Percentiles rank a stretch among this genome's conserved stretches.
These are phyloP conservation scores for Neocallimastix lanati DNA, from an alignment of 192 early-diverging fungal species.

Conservation along the genomic window DNA sequence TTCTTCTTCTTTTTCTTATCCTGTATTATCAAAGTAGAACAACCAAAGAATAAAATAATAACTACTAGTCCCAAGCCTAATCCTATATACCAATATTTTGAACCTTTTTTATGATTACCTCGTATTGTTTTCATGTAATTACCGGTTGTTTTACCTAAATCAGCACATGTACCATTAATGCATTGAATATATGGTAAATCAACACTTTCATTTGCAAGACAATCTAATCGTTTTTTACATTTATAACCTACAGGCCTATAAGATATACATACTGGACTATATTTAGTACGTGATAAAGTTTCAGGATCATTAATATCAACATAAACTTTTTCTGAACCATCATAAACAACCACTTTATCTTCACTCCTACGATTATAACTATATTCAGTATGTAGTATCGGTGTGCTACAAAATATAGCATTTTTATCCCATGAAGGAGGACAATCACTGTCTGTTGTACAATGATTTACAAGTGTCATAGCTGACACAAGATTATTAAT, in stretches of 20 bases:
- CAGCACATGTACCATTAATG: background rate
- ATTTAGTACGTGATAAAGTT: background rate
- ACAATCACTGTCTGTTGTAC: no score
- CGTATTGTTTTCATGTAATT: background rate
- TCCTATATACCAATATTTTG: background rate
- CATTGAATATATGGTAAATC: background rate
- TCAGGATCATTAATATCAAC: background rate
- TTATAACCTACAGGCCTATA: background rate
- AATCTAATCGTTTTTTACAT: background rate
- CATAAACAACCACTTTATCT: background rate
- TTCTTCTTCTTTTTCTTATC: background rate
- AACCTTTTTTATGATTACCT: background rate
- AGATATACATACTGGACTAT: background rate
- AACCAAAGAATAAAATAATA: background rate
- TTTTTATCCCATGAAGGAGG: no score
- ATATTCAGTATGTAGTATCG: no score
- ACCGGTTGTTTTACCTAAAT: background rate
- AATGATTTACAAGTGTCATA: no score
- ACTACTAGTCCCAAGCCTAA: background rate
- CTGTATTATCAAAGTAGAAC: background rate
- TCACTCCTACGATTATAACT: background rate
- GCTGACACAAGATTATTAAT: no score
- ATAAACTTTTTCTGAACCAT: background rate
- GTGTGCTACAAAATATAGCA: no score
- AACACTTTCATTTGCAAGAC: background rate